Percentiles rank a stretch among this genome's conserved stretches.
Evolutionary conservation across 768 basidiomycete genomes (phyloP).

Genomic region (Podaxis sp.): DNA sequence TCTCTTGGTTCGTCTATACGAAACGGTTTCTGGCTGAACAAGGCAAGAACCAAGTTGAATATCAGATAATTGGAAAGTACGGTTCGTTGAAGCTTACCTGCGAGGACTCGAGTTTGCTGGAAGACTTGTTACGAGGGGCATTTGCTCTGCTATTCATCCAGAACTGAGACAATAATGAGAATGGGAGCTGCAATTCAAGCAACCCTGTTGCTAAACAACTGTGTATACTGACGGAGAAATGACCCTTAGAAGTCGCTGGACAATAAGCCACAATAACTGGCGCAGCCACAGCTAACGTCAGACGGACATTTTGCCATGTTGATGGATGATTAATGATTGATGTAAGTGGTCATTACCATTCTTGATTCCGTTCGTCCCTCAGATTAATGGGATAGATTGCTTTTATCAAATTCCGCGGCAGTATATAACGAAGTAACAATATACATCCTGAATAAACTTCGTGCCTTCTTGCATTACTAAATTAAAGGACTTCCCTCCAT

Average conservation of each 20-base stretch:
- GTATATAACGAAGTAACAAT: background rate
- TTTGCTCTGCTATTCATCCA: slow-evolving; percentile 5
- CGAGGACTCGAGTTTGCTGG: slow-evolving; percentile 8
- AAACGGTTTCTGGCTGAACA: background rate
- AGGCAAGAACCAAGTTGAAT: background rate
- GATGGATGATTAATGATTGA: background rate
- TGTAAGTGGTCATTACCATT: background rate
- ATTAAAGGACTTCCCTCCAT: background rate
- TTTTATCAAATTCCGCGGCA: background rate
- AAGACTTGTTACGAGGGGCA: slow-evolving; percentile 22
- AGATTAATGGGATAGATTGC: background rate
- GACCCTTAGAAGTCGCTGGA: background rate
- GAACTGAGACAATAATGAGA: background rate
- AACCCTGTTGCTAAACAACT: background rate
- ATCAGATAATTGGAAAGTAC: background rate
- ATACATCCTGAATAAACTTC: background rate
- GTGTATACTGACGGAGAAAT: background rate
- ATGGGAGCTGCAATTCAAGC: background rate
- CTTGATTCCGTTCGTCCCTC: background rate
- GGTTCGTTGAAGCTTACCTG: slow-evolving; percentile 16
- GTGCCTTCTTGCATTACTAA: background rate
- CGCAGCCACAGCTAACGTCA: background rate
- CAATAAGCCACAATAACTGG: background rate
- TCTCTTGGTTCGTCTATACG: slow-evolving; percentile 11
- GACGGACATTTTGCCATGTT: background rate